These are phyloP conservation scores for Bryopsis sp. DNA, from an alignment of 139 green algal genomes.

Conservation along the genomic window DNA sequence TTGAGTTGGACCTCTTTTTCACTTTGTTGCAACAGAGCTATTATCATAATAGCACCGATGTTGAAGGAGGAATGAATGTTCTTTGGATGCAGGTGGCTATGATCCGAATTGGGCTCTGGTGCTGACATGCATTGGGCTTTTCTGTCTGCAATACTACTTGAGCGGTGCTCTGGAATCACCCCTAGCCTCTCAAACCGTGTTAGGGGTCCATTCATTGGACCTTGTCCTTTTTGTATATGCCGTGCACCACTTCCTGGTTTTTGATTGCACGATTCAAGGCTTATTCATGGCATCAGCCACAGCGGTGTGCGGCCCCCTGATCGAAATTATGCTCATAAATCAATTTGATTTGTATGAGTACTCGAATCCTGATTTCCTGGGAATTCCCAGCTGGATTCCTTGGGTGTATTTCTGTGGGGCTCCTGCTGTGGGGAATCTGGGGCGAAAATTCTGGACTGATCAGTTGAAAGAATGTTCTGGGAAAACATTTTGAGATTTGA, in stretches of 20 bases:
- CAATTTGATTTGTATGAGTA: constrained; percentile 22
- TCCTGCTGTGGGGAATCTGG: constrained; percentile 28
- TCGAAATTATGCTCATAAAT: constrained; percentile 26
- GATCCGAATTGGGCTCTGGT: background rate
- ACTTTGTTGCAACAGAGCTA: constrained; percentile 7
- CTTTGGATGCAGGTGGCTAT: constrained; percentile 1
- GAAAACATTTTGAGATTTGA: constrained; percentile 7
- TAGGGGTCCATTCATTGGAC: constrained; percentile 4
- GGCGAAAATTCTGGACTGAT: constrained; percentile 20
- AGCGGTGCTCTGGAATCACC: background rate
- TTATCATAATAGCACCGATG: background rate
- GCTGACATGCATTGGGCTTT: background rate
- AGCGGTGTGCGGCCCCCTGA: constrained; percentile 11
- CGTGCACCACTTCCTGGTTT: background rate
- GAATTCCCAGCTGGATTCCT: constrained; percentile 30
- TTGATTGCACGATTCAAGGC: constrained; percentile 21
- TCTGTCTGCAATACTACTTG: background rate
- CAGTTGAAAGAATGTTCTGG: constrained; percentile 9
- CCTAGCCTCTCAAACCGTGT: background rate
- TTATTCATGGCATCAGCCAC: constrained; percentile 23
- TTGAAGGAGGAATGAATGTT: background rate
- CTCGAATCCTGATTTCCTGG: constrained; percentile 8
- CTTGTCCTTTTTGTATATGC: background rate
- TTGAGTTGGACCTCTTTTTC: background rate
- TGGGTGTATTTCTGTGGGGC: constrained; percentile 34